phyloP scores from a whole-genome alignment of 352 stramenopile genomes.

The Blastocystis hominis region DNA sequence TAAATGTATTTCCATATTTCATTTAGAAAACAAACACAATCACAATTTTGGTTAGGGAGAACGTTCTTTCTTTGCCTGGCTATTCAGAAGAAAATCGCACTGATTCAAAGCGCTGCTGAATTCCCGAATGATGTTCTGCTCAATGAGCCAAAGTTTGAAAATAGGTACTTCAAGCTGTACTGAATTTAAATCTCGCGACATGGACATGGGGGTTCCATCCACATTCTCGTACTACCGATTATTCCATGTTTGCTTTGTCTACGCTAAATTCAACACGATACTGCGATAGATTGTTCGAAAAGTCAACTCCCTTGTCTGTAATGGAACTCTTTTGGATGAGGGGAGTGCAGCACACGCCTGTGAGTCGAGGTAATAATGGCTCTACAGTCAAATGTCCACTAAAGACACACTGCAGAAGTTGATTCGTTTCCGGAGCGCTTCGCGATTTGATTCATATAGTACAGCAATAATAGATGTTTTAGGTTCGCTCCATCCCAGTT shows the following conservation, averaged over 20 bases:
- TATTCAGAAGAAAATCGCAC: neutral
- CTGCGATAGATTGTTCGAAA: neutral
- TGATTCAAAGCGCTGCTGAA: neutral
- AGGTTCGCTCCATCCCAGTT: neutral
- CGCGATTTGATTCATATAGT: neutral
- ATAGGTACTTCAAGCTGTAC: constrained; percentile 3
- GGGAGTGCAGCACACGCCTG: neutral
- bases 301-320: neutral
- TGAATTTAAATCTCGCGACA: neutral
- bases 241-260: neutral
- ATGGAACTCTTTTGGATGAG: neutral
- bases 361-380: neutral
- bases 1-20: neutral
- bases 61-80: neutral
- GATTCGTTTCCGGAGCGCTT: neutral
- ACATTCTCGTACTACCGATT: neutral
- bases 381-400: neutral
- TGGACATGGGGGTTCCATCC: neutral
- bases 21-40: neutral
- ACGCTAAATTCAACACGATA: neutral
- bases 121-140: neutral
- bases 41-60: neutral
- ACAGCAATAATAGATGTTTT: neutral
- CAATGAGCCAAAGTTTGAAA: too few relatives aligned
- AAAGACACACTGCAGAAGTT: neutral